Evolutionary conservation across 805 yeast genomes (phyloP).

Genomic region (Monosporozyma aerobia): DNA sequence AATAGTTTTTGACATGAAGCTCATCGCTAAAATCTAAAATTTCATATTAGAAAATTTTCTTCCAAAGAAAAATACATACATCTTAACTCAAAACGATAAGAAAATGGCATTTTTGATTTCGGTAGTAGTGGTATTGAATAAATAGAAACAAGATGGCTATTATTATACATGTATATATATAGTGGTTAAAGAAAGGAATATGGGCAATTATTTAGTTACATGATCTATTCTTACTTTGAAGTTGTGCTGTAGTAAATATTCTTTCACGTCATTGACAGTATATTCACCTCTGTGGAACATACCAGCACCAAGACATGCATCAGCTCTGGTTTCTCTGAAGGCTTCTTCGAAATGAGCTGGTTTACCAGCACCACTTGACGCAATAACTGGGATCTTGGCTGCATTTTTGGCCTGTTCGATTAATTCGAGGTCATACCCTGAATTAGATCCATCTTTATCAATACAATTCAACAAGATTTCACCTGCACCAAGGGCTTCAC

Average conservation of each 20-base stretch:
- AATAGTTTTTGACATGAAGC: background rate
- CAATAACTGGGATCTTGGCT: constrained; percentile 86
- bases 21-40: constrained; percentile 1
- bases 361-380: constrained; percentile 94
- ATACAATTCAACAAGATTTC: constrained; percentile 89
- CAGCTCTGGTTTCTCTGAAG: constrained; percentile 69
- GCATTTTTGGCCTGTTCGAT: constrained; percentile 67
- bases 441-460: constrained; percentile 93
- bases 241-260: constrained; percentile 47
- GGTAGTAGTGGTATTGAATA: background rate
- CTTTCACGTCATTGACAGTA: constrained; percentile 76
- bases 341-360: constrained; percentile 89
- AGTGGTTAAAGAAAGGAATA: background rate
- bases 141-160: too few relatives aligned
- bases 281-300: constrained; percentile 95
- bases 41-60: background rate
- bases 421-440: constrained; percentile 86
- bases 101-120: background rate
- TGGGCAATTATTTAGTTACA: background rate
- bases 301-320: constrained; percentile 98
- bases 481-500: constrained; percentile 93
- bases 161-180: too few relatives aligned
- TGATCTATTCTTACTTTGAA: constrained; percentile 66
- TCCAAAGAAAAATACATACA: too few relatives aligned
- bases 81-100: background rate